These are phyloP conservation scores for Microsporum audouinii DNA, from an alignment of 2,329 filamentous ascomycete genomes.

Conservation along the genomic window DNA sequence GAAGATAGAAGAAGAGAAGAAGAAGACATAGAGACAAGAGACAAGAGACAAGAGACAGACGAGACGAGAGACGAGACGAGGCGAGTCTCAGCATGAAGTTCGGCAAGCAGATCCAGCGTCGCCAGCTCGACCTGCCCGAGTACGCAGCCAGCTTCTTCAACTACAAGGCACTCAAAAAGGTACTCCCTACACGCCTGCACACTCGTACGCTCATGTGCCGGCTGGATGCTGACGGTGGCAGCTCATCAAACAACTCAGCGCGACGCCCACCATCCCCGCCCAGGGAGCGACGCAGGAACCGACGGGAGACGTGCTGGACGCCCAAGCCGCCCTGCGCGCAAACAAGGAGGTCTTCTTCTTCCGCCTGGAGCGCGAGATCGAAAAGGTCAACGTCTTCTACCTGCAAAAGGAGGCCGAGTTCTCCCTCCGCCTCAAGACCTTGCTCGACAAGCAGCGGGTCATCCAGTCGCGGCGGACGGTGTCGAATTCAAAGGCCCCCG, in stretches of 20 bases:
- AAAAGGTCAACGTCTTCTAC: slow-evolving; percentile 98
- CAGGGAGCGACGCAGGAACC: slow-evolving; percentile 48
- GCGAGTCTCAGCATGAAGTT: slow-evolving; percentile 69
- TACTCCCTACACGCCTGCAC: slow-evolving; percentile 26
- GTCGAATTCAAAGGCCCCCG: slow-evolving; percentile 71
- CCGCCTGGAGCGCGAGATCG: slow-evolving; percentile 88
- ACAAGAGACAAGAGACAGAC: neutral
- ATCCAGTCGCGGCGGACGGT: slow-evolving; percentile 67
- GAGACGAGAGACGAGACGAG: neutral
- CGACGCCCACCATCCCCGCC: slow-evolving; percentile 70
- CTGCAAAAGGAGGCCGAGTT: slow-evolving; percentile 97
- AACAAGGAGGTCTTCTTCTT: slow-evolving; percentile 99
- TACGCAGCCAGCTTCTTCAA: slow-evolving; percentile 99
- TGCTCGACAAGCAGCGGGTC: slow-evolving; percentile 89
- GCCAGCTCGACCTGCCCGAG: slow-evolving; percentile 96
- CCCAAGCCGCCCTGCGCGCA: slow-evolving; percentile 82
- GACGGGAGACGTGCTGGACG: slow-evolving; percentile 46
- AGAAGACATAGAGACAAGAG: no score
- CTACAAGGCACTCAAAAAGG: slow-evolving; percentile 99
- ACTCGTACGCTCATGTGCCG: neutral
- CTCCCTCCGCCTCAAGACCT: slow-evolving; percentile 79
- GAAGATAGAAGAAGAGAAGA: neutral
- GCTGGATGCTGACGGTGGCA: slow-evolving; percentile 32
- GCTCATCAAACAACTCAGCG: slow-evolving; percentile 97
- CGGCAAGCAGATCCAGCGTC: slow-evolving; percentile 98